Evolutionary conservation across 768 basidiomycete genomes (phyloP), one percentile per base, ranked within the genome.

Genomic region (Mrakia frigida): DNA sequence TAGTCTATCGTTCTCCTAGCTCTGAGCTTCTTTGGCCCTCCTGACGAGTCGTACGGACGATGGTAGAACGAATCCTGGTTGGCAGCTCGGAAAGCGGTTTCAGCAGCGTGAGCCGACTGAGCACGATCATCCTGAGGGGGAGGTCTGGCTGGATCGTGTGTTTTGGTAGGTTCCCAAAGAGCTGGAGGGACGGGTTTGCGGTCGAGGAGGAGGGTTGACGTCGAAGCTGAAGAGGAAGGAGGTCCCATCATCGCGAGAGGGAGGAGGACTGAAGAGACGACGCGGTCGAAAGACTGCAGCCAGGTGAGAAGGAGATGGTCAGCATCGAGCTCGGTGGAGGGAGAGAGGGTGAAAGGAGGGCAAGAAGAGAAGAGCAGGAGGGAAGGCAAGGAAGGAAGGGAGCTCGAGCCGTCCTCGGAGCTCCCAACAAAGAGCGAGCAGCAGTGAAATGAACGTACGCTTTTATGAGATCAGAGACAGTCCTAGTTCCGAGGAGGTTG

Each of bases 1-100:
- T 94, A 98, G 84, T 98, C 97, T 18, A 98, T 95, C 28, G 97
- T 98, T 84, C 94, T 85, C 74, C 95, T 85, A 31, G 97, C 94
- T 78, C 94, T 88, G 67, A 92, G 94, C 86, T 94, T 95, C 87
- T 93, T 96, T 78, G 91, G 87, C 25, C 89, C 85, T 37, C 82
- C 91, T 2, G 52, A 46, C 6, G 65, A 11, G 21, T 53, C 52
- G 71, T 73, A 56, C 37, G 67, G 60, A 28, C 72, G 46, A 33
- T 77, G 60, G 63, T 33, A 63, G 75, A 43, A 67, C 46, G 61
- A 70, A 28, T 53, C 41, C 53, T 69, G 69, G 75, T 76, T 70
- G 25, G 60, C 63, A 23, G 63, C 65, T 23, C 77, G 21, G 73
- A 74, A 77, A 3, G 71, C 77, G n/a, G 52, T 63, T 41, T 77